These are phyloP conservation scores for Claviceps pusilla DNA, from an alignment of 2,329 filamentous ascomycete genomes.

Conservation along the genomic window DNA sequence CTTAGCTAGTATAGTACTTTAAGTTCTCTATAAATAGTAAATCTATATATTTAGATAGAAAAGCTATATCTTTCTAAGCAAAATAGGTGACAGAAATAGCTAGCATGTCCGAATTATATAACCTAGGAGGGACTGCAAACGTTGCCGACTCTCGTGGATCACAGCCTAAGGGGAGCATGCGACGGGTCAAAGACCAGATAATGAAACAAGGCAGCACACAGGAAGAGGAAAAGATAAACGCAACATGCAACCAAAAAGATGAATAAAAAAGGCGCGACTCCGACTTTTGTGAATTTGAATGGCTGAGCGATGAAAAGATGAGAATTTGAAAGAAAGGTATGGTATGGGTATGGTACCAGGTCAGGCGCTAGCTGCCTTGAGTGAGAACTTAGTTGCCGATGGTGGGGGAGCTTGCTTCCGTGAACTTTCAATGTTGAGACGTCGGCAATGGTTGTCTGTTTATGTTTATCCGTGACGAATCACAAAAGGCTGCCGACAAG, in stretches of 20 bases:
- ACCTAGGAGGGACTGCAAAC: too few relatives aligned
- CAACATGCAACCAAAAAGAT: neutral
- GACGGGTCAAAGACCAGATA: neutral
- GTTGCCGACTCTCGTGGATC: too few relatives aligned
- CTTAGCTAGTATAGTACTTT: too few relatives aligned
- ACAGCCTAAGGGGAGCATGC: neutral
- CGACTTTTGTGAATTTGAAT: neutral
- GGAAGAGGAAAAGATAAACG: neutral
- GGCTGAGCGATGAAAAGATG: neutral
- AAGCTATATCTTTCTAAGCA: too few relatives aligned
- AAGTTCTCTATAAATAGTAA: too few relatives aligned
- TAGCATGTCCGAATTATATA: too few relatives aligned
- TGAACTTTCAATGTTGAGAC: neutral
- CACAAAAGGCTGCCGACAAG: neutral
- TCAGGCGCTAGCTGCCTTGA: neutral
- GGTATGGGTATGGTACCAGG: neutral
- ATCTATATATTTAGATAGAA: too few relatives aligned
- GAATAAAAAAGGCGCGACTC: neutral
- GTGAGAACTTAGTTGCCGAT: neutral
- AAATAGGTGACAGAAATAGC: too few relatives aligned
- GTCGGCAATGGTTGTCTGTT: neutral
- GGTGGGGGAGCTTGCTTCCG: neutral
- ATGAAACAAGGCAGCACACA: too few relatives aligned
- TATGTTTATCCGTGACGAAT: neutral
- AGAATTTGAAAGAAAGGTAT: neutral